phyloP scores from a whole-genome alignment of 202 grass and related monocot species.

The Schoenoplectus triqueter region DNA sequence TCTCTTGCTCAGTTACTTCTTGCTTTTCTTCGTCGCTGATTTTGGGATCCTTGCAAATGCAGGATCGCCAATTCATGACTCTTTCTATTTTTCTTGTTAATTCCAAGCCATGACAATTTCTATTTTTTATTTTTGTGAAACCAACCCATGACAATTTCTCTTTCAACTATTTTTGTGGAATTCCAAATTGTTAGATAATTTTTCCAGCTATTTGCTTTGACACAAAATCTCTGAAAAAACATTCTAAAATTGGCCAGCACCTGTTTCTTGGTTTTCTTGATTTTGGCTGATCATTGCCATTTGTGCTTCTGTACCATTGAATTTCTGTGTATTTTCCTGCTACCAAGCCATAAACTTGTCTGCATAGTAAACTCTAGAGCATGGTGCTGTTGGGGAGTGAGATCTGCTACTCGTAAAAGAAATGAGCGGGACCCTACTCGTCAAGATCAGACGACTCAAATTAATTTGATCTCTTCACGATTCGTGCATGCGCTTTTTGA shows the following conservation, averaged over 20 bases:
- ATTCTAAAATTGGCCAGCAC: background rate
- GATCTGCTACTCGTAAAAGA: too few relatives aligned
- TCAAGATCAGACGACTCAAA: too few relatives aligned
- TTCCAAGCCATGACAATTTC: background rate
- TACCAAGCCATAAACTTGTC: background rate
- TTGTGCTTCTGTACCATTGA: background rate
- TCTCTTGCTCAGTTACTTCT: too few relatives aligned
- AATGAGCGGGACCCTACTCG: too few relatives aligned
- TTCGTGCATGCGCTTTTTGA: too few relatives aligned
- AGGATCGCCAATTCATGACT: background rate
- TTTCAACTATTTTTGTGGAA: background rate
- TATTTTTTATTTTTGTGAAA: too few relatives aligned
- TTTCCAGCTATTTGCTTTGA: background rate
- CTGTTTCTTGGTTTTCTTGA: background rate
- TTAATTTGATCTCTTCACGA: too few relatives aligned
- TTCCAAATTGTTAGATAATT: background rate
- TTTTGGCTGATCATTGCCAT: background rate
- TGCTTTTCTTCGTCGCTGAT: slow-evolving; percentile 8
- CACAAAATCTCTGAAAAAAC: background rate
- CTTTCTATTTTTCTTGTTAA: background rate
- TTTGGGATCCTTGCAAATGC: background rate
- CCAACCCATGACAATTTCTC: background rate
- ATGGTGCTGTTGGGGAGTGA: too few relatives aligned
- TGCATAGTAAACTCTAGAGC: background rate
- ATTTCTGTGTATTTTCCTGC: background rate